A percentile compares a stretch with the other conserved stretches of the same genome.
phyloP scores from a whole-genome alignment of 768 basidiomycete genomes.

The Rhodotorula taiwanensis region DNA sequence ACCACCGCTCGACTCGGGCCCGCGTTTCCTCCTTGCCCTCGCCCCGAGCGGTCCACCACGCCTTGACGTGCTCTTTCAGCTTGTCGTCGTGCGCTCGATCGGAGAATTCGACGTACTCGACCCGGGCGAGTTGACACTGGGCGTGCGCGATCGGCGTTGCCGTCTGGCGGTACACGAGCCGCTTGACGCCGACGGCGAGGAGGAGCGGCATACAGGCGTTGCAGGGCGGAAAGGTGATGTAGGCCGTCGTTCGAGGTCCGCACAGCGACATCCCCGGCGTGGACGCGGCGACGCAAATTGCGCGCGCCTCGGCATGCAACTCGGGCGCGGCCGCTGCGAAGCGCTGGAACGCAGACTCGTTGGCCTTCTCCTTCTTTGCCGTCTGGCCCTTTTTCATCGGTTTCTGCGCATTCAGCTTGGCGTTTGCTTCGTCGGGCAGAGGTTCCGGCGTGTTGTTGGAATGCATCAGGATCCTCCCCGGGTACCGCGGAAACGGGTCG shows the following conservation, averaged over 20 bases:
- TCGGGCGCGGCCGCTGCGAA: slow-evolving; percentile 16
- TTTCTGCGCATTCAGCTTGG: background rate
- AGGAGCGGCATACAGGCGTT: slow-evolving; percentile 22
- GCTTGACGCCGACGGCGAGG: slow-evolving; percentile 12
- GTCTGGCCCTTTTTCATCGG: background rate
- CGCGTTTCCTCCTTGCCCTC: slow-evolving; percentile 21
- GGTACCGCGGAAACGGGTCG: slow-evolving; percentile 1
- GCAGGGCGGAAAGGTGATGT: slow-evolving; percentile 34
- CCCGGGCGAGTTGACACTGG: slow-evolving; percentile 9
- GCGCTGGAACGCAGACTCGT: slow-evolving; percentile 11
- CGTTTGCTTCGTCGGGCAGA: background rate
- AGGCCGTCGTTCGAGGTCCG: slow-evolving; percentile 15
- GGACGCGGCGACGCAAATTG: slow-evolving; percentile 24
- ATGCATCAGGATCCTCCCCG: slow-evolving; percentile 23
- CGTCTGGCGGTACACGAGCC: slow-evolving; percentile 24
- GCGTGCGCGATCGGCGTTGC: background rate
- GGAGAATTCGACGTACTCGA: slow-evolving; percentile 23
- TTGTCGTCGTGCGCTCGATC: slow-evolving; percentile 22
- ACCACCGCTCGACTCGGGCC: slow-evolving; percentile 15
- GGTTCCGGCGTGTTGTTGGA: slow-evolving; percentile 31
- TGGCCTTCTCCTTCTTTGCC: background rate
- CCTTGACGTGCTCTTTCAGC: slow-evolving; percentile 10
- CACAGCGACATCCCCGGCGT: background rate
- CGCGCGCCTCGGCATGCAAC: slow-evolving; percentile 31
- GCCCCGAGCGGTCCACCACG: slow-evolving; percentile 18